Evolutionary conservation across 192 early-diverging fungal species (phyloP).

Genomic region (Coemansia sp.): DNA sequence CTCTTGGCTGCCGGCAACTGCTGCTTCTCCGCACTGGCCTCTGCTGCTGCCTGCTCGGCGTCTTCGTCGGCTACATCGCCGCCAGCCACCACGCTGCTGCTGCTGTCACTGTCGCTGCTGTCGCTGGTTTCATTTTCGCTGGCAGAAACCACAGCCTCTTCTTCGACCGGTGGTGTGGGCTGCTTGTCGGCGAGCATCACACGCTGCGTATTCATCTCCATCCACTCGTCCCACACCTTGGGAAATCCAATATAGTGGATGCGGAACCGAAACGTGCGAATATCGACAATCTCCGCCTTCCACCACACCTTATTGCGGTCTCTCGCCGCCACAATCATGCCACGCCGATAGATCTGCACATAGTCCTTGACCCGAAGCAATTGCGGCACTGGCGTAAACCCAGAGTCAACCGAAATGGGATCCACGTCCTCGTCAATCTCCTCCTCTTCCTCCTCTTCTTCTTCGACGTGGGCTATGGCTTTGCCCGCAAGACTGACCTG

Average conservation of each 20-base stretch:
- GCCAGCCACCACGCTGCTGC: neutral
- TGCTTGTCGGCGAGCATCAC: conserved; percentile 37
- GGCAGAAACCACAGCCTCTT: neutral
- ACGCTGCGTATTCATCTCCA: conserved; percentile 71
- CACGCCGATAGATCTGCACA: conserved; percentile 27
- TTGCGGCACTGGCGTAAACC: conserved; percentile 41
- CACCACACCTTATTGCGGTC: conserved; percentile 68
- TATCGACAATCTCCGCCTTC: conserved; percentile 58
- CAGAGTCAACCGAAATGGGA: conserved; percentile 43
- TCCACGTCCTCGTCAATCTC: conserved; percentile 29
- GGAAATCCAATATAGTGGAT: conserved; percentile 64
- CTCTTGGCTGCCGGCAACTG: neutral
- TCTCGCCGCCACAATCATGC: conserved; percentile 59
- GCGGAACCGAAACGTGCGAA: conserved; percentile 62
- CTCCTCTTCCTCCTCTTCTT: conserved; percentile 15
- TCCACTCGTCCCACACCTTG: conserved; percentile 64
- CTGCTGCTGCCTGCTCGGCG: neutral
- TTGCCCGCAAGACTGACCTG: conserved; percentile 11
- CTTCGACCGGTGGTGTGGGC: neutral
- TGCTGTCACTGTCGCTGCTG: neutral
- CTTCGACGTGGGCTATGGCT: conserved; percentile 1
- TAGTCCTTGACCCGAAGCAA: conserved; percentile 56
- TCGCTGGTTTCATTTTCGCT: neutral
- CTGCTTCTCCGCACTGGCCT: neutral
- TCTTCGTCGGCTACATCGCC: neutral